Evolutionary conservation across 208 protist species (phyloP).

Genomic region (Giardia muris): DNA sequence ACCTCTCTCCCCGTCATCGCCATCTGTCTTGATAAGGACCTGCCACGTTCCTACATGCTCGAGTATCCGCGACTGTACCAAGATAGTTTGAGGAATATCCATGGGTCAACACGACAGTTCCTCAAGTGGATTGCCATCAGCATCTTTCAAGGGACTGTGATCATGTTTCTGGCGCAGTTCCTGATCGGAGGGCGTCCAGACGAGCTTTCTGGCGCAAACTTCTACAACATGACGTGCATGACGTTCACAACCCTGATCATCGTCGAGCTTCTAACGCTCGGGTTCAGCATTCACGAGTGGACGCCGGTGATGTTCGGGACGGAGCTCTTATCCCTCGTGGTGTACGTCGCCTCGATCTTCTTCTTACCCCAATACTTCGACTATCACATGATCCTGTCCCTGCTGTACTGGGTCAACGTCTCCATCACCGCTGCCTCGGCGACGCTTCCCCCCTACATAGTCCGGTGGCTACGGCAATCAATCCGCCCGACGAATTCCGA

Average conservation of each 20-base stretch:
- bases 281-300: background rate
- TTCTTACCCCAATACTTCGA: background rate
- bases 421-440: background rate
- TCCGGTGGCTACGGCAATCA: background rate
- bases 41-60: background rate
- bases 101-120: background rate
- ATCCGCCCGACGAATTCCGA: background rate
- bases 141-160: background rate
- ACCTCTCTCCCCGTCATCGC: background rate
- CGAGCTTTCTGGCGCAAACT: background rate
- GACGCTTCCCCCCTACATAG: background rate
- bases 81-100: background rate
- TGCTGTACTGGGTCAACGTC: background rate
- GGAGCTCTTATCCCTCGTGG: background rate
- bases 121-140: background rate
- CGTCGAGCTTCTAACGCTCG: background rate
- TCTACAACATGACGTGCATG: background rate
- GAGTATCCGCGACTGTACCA: background rate
- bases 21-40: slow-evolving; percentile 2
- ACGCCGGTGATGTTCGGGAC: background rate
- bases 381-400: background rate
- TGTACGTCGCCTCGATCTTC: background rate
- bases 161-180: background rate
- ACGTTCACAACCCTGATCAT: background rate
- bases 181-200: background rate